Conservation (phyloP, 2,329 filamentous ascomycete species). For the Periconia sp. region DNA sequence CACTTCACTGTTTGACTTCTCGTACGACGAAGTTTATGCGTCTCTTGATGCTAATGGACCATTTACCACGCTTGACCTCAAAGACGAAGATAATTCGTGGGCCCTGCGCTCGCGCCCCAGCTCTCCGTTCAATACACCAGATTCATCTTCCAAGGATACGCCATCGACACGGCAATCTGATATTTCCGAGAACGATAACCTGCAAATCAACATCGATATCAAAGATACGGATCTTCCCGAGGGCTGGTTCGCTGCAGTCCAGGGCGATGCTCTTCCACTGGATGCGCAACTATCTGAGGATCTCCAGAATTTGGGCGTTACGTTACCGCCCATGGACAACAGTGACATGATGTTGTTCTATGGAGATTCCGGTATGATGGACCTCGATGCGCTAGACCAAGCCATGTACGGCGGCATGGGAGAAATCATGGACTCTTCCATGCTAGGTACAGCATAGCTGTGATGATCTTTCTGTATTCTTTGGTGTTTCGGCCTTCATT, state of each 20-base stretch:
- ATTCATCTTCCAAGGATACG: slow-evolving; percentile 41
- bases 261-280: slow-evolving; percentile 31
- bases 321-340: slow-evolving; percentile 36
- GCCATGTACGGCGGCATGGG: slow-evolving; percentile 35
- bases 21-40: slow-evolving; percentile 36
- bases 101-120: slow-evolving; percentile 31
- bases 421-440: slow-evolving; percentile 16
- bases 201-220: slow-evolving; percentile 43
- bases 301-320: slow-evolving; percentile 30
- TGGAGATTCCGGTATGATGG: slow-evolving; percentile 29
- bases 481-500: background rate
- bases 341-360: slow-evolving; percentile 41
- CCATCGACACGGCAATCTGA: slow-evolving; percentile 44
- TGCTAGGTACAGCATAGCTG: slow-evolving; percentile 8
- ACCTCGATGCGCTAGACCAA: slow-evolving; percentile 37
- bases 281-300: slow-evolving; percentile 36
- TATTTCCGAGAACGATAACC: slow-evolving; percentile 45
- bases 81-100: slow-evolving; percentile 39
- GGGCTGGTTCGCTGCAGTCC: slow-evolving; percentile 30
- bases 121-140: slow-evolving; percentile 36
- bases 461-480: background rate
- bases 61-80: slow-evolving; percentile 36
- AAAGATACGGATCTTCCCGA: slow-evolving; percentile 38
- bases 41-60: slow-evolving; percentile 34
- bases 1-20: slow-evolving; percentile 32